Percentiles rank a stretch among this genome's conserved stretches.
Conservation (phyloP, 805 yeast genomes). For the Kuraishia capsulata region DNA sequence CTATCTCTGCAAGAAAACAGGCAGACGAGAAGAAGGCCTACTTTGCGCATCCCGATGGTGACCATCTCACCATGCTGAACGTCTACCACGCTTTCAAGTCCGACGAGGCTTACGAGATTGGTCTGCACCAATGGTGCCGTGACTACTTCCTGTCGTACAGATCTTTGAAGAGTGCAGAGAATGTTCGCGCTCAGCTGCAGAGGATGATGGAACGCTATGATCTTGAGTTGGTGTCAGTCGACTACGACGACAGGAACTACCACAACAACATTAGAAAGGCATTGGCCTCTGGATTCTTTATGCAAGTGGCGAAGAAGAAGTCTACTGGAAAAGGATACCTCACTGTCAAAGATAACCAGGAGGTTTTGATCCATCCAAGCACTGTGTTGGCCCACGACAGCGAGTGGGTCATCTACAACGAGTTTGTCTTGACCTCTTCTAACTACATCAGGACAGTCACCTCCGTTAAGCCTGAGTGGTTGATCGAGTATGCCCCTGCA, state of each 20-base stretch:
- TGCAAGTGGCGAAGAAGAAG: constrained; percentile 95
- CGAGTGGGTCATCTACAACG: constrained; percentile 94
- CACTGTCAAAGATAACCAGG: constrained; percentile 94
- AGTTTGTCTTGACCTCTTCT: constrained; percentile 87
- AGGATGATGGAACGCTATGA: constrained; percentile 79
- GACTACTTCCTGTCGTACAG: constrained; percentile 80
- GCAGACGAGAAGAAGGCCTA: constrained; percentile 86
- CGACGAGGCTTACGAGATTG: constrained; percentile 60
- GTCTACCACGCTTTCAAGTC: constrained; percentile 78
- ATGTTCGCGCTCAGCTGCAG: constrained; percentile 74
- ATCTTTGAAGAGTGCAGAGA: constrained; percentile 78
- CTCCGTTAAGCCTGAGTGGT: constrained; percentile 85
- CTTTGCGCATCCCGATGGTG: constrained; percentile 93
- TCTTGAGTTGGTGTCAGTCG: constrained; percentile 61
- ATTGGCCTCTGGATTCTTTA: constrained; percentile 85
- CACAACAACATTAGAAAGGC: constrained; percentile 80
- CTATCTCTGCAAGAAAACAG: constrained; percentile 74
- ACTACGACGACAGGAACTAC: constrained; percentile 54
- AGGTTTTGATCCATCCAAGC: constrained; percentile 88
- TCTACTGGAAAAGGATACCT: constrained; percentile 76
- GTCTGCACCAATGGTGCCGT: constrained; percentile 80
- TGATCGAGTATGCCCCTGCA: constrained; percentile 69
- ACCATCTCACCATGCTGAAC: constrained; percentile 83
- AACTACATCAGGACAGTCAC: constrained; percentile 95
- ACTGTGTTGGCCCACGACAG: constrained; percentile 82